A percentile compares a stretch with the other conserved stretches of the same genome.
Evolutionary conservation across 371 early-diverging fungal species (phyloP).

Genomic region (Zychaea mexicana): DNA sequence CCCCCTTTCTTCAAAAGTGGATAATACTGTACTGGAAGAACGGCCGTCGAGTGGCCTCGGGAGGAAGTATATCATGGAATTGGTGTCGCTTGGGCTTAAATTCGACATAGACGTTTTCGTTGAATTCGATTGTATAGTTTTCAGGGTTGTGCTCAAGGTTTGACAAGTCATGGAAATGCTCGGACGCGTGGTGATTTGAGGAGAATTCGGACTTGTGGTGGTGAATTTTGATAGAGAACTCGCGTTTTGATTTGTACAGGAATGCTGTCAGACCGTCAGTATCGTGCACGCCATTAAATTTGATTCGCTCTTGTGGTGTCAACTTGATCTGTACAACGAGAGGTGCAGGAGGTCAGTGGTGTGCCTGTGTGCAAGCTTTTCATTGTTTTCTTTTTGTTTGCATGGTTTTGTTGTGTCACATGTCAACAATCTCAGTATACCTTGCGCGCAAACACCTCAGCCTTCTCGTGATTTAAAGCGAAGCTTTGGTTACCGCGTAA

Average conservation of each 20-base stretch:
- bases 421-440: conserved; percentile 12
- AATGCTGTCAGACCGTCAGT: conserved; percentile 57
- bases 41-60: conserved; percentile 36
- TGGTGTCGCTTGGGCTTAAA: conserved; percentile 39
- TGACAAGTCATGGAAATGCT: conserved; percentile 13
- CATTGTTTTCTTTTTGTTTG: too few species aligned
- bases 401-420: background rate
- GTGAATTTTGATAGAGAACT: conserved; percentile 60
- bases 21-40: conserved; percentile 42
- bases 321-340: conserved; percentile 37
- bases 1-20: too few species aligned
- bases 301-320: conserved; percentile 44
- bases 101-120: conserved; percentile 45
- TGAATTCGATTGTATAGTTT: conserved; percentile 42
- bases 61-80: conserved; percentile 9
- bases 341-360: background rate
- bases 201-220: conserved; percentile 21
- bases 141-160: conserved; percentile 26
- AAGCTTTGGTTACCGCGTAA: conserved; percentile 47
- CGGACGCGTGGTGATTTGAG: background rate
- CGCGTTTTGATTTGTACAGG: conserved; percentile 52
- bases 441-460: conserved; percentile 32
- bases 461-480: conserved; percentile 37
- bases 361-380: background rate
- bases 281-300: conserved; percentile 56